Base-by-base conservation (phyloP, 768 basidiomycete species). In the Termitomyces sp. region DNA sequence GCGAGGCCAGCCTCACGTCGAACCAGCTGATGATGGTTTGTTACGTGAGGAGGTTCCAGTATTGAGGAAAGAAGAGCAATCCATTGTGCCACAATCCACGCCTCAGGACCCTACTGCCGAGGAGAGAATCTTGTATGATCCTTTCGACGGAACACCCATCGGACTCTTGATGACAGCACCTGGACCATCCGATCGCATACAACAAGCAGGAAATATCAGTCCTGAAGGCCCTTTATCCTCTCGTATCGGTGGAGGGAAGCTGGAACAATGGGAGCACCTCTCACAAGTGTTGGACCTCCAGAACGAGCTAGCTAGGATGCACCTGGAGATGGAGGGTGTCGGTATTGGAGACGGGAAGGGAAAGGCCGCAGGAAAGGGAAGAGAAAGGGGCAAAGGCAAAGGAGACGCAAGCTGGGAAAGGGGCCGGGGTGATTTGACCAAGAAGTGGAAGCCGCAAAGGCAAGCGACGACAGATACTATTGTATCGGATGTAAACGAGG, bases 261-360 rank as follows among this genome's bases (percentile, higher is more conserved):
- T 80, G 52, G 81, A 79, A 54, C 68, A 88, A 50, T 92, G 90
- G 90, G 65, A 78, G 0, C 84, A 86, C 60, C 78, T 92, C 16
- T 82, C 82, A 20, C 78, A 77, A 45, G 85, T 92, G n/a, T 68
- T 89, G 60, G 85, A 85, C 38, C 70, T 92, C 32, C 88, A 92
- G 68, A 82, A 80, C 55, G 82, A 88, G 61, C 82, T 92, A 35
- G 84, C 89, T 6, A 75, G 73, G 61, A 82, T 88, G 80, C 90
- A 91, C 66, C 70, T 85, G 10, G 82, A 86, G 26, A 88, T 92
- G 87, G 90, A 92, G 68, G 80, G 80, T 42, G 77, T 87, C 47
- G 83, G 84, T 1, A 62, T 71, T 33, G 63, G 72, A 42, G 65
- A 68, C 40, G 66, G 61, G 12, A 68, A 68, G 58, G 58, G 68